A percentile compares a stretch with the other conserved stretches of the same genome.
These are phyloP conservation scores for Knoxdaviesia capensis DNA, from an alignment of 2,329 filamentous ascomycete species.

Conservation along the genomic window DNA sequence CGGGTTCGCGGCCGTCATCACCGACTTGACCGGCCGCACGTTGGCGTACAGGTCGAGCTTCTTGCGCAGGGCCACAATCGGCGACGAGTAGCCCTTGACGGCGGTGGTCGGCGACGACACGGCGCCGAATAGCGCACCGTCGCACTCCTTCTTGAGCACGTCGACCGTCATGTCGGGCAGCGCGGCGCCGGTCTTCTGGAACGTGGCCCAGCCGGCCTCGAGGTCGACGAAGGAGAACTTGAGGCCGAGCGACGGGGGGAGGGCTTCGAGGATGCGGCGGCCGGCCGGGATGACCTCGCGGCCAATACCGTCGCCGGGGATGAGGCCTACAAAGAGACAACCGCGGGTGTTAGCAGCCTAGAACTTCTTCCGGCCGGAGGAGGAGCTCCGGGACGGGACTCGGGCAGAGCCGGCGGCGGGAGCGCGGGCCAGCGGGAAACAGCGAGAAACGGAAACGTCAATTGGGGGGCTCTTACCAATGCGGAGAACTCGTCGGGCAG, in stretches of 20 bases:
- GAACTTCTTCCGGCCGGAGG: too few relatives aligned
- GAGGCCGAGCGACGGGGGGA: conserved; percentile 74
- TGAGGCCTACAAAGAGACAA: conserved; percentile 44
- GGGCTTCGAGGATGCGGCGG: conserved; percentile 75
- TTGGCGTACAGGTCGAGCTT: conserved; percentile 91
- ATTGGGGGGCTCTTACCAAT: conserved; percentile 28
- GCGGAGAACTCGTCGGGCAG: conserved; percentile 35
- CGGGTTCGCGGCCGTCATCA: conserved; percentile 40
- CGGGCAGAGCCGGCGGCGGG: background rate
- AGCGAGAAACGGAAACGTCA: too few relatives aligned
- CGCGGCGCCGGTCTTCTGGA: conserved; percentile 73
- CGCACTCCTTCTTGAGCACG: conserved; percentile 73
- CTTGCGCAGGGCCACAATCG: conserved; percentile 93
- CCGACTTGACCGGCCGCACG: conserved; percentile 83
- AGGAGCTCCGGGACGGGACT: background rate
- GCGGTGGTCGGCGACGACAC: conserved; percentile 74
- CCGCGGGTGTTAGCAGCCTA: background rate
- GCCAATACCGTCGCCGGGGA: conserved; percentile 95
- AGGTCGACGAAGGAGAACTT: conserved; percentile 92
- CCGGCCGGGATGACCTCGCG: conserved; percentile 95
- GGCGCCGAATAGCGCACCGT: conserved; percentile 90
- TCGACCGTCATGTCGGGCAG: conserved; percentile 84
- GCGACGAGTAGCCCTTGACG: conserved; percentile 88
- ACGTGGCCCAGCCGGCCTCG: conserved; percentile 81
- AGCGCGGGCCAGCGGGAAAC: too few relatives aligned